Percentiles rank a stretch among this genome's conserved stretches.
Conservation (phyloP, 2,329 filamentous ascomycete species). For the Xylaria sp. region DNA sequence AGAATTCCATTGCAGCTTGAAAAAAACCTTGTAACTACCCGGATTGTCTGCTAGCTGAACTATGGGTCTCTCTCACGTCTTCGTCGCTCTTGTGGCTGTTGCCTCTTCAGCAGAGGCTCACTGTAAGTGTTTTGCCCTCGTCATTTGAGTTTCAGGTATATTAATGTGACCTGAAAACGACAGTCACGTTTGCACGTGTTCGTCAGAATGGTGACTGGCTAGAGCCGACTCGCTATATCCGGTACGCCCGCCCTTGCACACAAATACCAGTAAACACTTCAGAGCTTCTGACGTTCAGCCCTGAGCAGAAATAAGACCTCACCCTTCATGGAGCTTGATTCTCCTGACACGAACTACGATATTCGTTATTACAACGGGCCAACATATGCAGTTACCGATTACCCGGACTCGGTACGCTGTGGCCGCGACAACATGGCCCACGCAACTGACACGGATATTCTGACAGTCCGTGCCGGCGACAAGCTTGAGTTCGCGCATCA, state of each 20-base stretch:
- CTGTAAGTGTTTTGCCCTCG: not conserved
- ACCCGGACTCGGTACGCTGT: conserved; percentile 18
- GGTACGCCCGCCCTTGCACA: not conserved
- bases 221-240: not conserved
- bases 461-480: conserved; percentile 20
- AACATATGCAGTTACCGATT: conserved; percentile 4
- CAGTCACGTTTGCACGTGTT: not conserved
- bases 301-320: conserved; percentile 7
- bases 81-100: not conserved
- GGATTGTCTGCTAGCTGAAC: too few relatives aligned
- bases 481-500: conserved; percentile 13
- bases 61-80: not conserved
- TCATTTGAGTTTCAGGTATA: not conserved
- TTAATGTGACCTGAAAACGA: not conserved
- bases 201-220: not conserved
- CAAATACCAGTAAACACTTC: too few relatives aligned
- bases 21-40: too few relatives aligned
- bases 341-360: not conserved
- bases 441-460: conserved; percentile 20
- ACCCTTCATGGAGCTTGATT: not conserved
- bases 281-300: too few relatives aligned
- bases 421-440: conserved; percentile 24
- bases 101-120: not conserved
- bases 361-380: not conserved
- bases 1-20: too few relatives aligned